Base-by-base conservation (phyloP, 805 yeast species). In the Saccharomycopsis fibuligera region DNA sequence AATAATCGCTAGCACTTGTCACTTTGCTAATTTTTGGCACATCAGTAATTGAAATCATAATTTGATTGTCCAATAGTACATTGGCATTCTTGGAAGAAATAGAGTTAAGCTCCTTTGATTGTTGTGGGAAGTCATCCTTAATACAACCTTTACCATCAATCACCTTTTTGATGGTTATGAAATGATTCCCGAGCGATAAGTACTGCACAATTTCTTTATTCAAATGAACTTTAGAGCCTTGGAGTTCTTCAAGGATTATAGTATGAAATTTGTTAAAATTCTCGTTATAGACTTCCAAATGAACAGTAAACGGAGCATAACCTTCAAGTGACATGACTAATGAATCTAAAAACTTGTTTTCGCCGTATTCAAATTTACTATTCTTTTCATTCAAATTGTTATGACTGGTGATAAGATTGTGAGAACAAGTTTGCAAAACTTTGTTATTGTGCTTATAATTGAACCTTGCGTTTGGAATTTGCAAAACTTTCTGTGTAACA, bases 111-210 rank as follows among this genome's bases (percentile, higher is more conserved):
- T 45, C 49, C n/a, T 65, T 59, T 9, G 62, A 51, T 4, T 56
- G 59, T 8, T 57, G 63, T n/a, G 69, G 49, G 49, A 76, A 67
- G 4, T 68, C 66, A 23, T 66, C 75, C 37, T 73, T 71, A 3
- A 61, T 54, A 63, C 98, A 91, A 0, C 90, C 93, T 57, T 78
- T 78, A 1, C 75, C 72, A 64, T 91, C 97, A 3, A 62, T 59
- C 12, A 90, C 70, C 49, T 74, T 74, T 23, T 69, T 69, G 24
- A 91, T 68, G 0, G 77, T 67, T 2, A 91, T 66, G 10, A 72
- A 57, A 60, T 87, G 90, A 35, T 78, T 76, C 1, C 97, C 98
- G n/a, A 83, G 68, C 4, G 74, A 70, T 53, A 86, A 62, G 2
- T 73, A 69, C 33, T 73, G 69, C 56, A 78, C 77, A 4, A 81